phyloP scores from a whole-genome alignment of 2,329 filamentous ascomycete species.

The Neofusicoccum ribis region DNA sequence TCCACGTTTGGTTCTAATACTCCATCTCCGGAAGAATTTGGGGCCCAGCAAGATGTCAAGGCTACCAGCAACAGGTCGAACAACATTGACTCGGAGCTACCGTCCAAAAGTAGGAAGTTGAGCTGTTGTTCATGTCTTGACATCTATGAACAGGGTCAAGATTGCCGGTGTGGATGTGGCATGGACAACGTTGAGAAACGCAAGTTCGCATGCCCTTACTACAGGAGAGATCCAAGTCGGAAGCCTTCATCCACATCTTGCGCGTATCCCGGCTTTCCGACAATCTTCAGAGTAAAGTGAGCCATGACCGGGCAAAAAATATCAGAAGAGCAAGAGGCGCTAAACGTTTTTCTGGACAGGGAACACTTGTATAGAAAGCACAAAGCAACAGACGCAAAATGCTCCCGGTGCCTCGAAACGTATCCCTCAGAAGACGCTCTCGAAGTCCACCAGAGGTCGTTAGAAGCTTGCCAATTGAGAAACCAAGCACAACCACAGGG shows the following conservation, averaged over 20 bases:
- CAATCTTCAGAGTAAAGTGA: neutral
- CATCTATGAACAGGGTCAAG: too few species aligned
- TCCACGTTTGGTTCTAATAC: too few species aligned
- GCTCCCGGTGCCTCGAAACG: neutral
- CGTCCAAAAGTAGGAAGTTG: too few species aligned
- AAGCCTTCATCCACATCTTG: neutral
- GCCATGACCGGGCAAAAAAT: neutral
- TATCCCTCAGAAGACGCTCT: neutral
- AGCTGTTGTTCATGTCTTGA: too few species aligned
- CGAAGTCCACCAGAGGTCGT: neutral
- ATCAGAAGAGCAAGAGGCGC: too few species aligned
- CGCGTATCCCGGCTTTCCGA: neutral
- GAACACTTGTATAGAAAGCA: neutral
- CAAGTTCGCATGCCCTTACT: constrained; percentile 1
- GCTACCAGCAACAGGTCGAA: too few species aligned
- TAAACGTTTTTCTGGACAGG: neutral
- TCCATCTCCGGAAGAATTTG: too few species aligned
- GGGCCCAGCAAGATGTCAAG: too few species aligned
- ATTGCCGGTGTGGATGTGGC: too few species aligned
- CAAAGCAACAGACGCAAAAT: neutral
- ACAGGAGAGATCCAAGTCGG: neutral
- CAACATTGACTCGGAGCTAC: too few species aligned
- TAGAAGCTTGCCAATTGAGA: neutral
- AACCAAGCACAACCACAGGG: neutral
- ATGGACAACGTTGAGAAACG: neutral